phyloP scores from a whole-genome alignment of 371 early-diverging fungal genomes.

The Circinella umbellata region DNA sequence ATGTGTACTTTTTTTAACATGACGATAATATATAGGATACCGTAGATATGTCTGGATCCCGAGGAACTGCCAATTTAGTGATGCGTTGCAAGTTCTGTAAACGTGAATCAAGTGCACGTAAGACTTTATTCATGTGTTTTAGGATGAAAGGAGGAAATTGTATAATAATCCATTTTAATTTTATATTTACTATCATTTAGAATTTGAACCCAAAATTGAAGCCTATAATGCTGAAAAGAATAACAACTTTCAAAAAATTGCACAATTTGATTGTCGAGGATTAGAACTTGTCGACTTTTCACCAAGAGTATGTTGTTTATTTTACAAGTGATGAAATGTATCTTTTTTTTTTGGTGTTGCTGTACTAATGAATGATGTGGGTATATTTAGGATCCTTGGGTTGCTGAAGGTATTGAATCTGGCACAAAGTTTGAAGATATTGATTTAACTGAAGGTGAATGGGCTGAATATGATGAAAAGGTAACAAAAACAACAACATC shows the following conservation, averaged over 20 bases:
- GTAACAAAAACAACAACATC: slow-evolving; percentile 1
- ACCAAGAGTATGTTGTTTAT: slow-evolving; percentile 60
- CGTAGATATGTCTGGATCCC: slow-evolving; percentile 54
- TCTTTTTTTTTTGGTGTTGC: too few relatives aligned
- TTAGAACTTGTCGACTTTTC: slow-evolving; percentile 84
- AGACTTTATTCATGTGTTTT: slow-evolving; percentile 16
- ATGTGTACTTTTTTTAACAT: background rate
- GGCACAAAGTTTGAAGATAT: slow-evolving; percentile 77
- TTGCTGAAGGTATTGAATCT: slow-evolving; percentile 76
- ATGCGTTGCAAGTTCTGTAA: slow-evolving; percentile 95
- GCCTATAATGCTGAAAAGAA: slow-evolving; percentile 68
- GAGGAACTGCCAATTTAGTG: slow-evolving; percentile 87
- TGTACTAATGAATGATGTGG: background rate
- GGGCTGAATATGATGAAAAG: slow-evolving; percentile 36
- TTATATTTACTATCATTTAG: slow-evolving; percentile 33
- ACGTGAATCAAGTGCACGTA: slow-evolving; percentile 76
- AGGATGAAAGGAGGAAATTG: background rate
- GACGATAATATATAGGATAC: slow-evolving; percentile 24
- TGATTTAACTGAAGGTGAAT: slow-evolving; percentile 76
- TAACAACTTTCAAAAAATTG: slow-evolving; percentile 67
- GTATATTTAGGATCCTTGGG: slow-evolving; percentile 69
- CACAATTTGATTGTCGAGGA: slow-evolving; percentile 85
- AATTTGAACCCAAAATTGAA: slow-evolving; percentile 61
- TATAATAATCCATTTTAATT: background rate
- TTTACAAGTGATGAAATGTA: too few relatives aligned